Percentiles rank a stretch among this genome's conserved stretches.
Evolutionary conservation across 441 rosid species (phyloP).

Genomic region (Adansonia madagascariensis): DNA sequence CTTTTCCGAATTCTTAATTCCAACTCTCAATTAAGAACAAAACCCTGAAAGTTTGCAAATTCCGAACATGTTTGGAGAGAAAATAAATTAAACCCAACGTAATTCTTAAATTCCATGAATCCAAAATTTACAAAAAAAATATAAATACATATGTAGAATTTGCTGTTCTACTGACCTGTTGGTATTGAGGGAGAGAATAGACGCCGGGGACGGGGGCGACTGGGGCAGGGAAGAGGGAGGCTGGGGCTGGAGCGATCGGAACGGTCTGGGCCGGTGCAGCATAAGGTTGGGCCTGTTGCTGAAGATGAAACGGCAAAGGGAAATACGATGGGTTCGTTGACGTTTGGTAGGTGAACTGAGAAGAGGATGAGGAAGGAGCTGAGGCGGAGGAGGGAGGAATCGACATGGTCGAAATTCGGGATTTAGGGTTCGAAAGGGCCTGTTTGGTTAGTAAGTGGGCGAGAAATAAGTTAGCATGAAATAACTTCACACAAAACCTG

Average conservation of each 20-base stretch:
- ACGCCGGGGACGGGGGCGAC: conserved; percentile 57
- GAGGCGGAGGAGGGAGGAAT: conserved; percentile 42
- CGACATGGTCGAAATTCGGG: conserved; percentile 36
- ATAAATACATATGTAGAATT: not conserved
- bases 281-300: conserved; percentile 46
- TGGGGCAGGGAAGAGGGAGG: conserved; percentile 54
- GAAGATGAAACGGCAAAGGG: conserved; percentile 54
- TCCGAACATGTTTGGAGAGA: not conserved
- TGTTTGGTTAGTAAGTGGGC: not conserved
- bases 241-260: conserved; percentile 43
- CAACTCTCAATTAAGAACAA: not conserved
- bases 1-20: not conserved
- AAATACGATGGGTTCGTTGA: conserved; percentile 42
- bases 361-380: conserved; percentile 44
- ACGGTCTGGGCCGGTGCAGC: conserved; percentile 47
- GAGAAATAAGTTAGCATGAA: not conserved
- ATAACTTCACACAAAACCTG: too few relatives aligned
- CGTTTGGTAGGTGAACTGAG: conserved; percentile 46
- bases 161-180: conserved; percentile 52
- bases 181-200: conserved; percentile 81
- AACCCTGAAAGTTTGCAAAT: not conserved
- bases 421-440: not conserved
- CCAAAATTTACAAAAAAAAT: not conserved
- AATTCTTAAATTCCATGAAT: not conserved
- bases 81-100: not conserved